These are phyloP conservation scores for Selaginella moellendorffii DNA, from an alignment of 75 land plant genomes.

Conservation along the genomic window DNA sequence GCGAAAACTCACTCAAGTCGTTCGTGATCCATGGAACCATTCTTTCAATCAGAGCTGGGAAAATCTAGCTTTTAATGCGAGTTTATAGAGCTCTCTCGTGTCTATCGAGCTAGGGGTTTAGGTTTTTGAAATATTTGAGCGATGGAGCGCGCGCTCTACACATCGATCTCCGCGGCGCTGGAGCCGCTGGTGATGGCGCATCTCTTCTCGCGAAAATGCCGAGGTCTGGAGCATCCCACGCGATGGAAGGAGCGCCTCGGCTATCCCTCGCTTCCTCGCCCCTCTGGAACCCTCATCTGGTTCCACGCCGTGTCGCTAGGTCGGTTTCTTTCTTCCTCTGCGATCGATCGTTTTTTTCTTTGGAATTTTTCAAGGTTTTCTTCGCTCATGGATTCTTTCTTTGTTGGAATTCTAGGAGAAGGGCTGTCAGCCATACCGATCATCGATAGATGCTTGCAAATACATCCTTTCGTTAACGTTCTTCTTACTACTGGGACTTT, in stretches of 20 bases:
- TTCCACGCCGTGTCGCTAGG: constrained; percentile 96
- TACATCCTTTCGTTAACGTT: constrained; percentile 38
- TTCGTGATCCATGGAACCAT: background rate
- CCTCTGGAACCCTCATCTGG: constrained; percentile 77
- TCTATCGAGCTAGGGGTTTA: background rate
- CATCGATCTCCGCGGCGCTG: constrained; percentile 35
- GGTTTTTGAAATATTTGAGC: background rate
- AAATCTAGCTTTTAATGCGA: too few species aligned
- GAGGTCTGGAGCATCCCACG: constrained; percentile 57
- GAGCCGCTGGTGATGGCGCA: constrained; percentile 42
- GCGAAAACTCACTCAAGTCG: background rate
- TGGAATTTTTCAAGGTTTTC: background rate
- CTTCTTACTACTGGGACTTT: constrained; percentile 71
- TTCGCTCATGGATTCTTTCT: background rate
- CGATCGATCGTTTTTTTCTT: background rate
- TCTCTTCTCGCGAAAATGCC: constrained; percentile 31
- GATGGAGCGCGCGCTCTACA: constrained; percentile 24
- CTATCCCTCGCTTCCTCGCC: constrained; percentile 47
- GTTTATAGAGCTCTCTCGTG: background rate
- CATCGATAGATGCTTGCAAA: constrained; percentile 40
- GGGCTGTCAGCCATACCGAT: constrained; percentile 75
- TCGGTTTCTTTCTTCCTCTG: constrained; percentile 6
- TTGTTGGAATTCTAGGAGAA: constrained; percentile 33
- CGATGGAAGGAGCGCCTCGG: constrained; percentile 73
- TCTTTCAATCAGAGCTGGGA: too few species aligned